A percentile compares a stretch with the other conserved stretches of the same genome.
phyloP scores from a whole-genome alignment of 192 early-diverging fungal genomes.

The Umbelopsis sp. region DNA sequence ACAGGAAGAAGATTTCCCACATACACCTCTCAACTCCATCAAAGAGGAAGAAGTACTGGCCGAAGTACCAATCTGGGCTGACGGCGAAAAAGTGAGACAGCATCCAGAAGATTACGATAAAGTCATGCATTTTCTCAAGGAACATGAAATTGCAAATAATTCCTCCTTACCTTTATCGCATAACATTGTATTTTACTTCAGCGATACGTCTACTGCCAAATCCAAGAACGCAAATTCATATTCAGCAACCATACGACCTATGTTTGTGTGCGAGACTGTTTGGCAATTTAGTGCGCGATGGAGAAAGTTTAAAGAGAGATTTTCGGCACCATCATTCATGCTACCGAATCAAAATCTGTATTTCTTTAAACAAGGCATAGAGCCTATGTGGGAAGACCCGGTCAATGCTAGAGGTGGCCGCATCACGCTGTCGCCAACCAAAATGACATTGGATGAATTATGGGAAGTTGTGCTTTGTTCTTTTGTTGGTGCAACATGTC shows the following conservation, averaged over 20 bases:
- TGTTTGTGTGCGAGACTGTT: conserved; percentile 52
- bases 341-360: conserved; percentile 68
- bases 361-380: conserved; percentile 69
- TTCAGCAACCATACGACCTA: conserved; percentile 42
- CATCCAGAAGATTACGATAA: conserved; percentile 27
- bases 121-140: conserved; percentile 22
- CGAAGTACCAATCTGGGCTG: conserved; percentile 31
- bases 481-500: conserved; percentile 50
- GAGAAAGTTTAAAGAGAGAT: conserved; percentile 43
- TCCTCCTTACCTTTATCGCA: conserved; percentile 17
- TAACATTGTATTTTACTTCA: conserved; percentile 40
- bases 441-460: conserved; percentile 40
- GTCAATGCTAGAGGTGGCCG: conserved; percentile 72
- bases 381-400: conserved; percentile 84
- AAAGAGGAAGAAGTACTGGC: conserved; percentile 8
- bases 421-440: conserved; percentile 36
- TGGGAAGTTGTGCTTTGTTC: conserved; percentile 49
- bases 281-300: conserved; percentile 52
- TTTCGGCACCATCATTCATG: conserved; percentile 40
- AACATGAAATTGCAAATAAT: conserved; percentile 4
- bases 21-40: conserved; percentile 16
- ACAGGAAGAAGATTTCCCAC: neutral
- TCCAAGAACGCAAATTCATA: conserved; percentile 45
- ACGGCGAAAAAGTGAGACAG: conserved; percentile 23
- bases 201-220: conserved; percentile 47